Conservation (phyloP, 306 rosid species). For the Prinsepia uniflora region DNA sequence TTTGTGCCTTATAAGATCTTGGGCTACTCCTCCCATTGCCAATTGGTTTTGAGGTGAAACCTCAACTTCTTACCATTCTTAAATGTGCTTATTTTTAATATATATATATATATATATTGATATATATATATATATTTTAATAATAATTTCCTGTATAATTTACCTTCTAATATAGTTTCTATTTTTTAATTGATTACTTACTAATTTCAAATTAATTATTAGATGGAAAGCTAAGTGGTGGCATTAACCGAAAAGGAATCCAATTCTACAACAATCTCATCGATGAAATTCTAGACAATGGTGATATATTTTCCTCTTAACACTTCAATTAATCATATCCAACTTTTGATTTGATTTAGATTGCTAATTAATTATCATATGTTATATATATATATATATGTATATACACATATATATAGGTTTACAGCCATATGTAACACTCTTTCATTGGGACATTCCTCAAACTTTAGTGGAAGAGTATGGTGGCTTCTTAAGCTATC, state of each 20-base stretch:
- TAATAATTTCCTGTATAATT: not conserved
- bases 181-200: not conserved
- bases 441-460: constrained; percentile 47
- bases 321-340: no score
- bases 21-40: no score
- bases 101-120: no score
- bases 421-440: constrained; percentile 32
- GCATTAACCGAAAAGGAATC: constrained; percentile 39
- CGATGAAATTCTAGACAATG: constrained; percentile 29
- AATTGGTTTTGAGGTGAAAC: no score
- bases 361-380: no score
- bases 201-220: not conserved
- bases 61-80: no score
- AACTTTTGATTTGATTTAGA: not conserved
- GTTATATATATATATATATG: not conserved
- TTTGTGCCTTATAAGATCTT: no score
- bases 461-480: constrained; percentile 46
- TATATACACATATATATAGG: constrained; percentile 23
- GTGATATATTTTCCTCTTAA: not conserved
- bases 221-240: constrained; percentile 38
- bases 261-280: constrained; percentile 34
- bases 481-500: constrained; percentile 47
- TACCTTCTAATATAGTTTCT: not conserved
- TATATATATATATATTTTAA: not conserved
- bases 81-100: no score